phyloP scores from a whole-genome alignment of 345 rosid species.

The Euphorbia lathyris region DNA sequence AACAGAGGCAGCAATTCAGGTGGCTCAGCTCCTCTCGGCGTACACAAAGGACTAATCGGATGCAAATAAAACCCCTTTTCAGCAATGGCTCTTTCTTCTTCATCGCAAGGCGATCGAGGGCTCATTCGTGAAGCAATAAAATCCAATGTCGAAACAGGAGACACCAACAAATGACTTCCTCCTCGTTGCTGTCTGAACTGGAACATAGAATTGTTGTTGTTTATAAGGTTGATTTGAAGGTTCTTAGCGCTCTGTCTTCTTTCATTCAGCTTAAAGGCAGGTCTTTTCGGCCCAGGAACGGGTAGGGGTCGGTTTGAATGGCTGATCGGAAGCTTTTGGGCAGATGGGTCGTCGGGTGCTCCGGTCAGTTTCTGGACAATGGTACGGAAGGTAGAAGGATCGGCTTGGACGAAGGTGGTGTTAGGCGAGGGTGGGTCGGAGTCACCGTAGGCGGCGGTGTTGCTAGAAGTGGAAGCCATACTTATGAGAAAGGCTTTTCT shows the following conservation, averaged over 20 bases:
- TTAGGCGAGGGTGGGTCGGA: slow-evolving; percentile 49
- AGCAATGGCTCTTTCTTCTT: slow-evolving; percentile 51
- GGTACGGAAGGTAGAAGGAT: slow-evolving; percentile 77
- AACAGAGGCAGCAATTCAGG: slow-evolving; percentile 68
- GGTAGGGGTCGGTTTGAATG: slow-evolving; percentile 27
- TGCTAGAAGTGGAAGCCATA: slow-evolving; percentile 24
- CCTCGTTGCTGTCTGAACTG: slow-evolving; percentile 28
- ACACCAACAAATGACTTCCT: slow-evolving; percentile 32
- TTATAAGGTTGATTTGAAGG: slow-evolving; percentile 56
- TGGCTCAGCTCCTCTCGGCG: slow-evolving; percentile 49
- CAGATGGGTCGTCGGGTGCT: slow-evolving; percentile 45
- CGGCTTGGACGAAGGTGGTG: slow-evolving; percentile 88
- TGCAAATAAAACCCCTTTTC: slow-evolving; percentile 70
- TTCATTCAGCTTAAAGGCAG: slow-evolving; percentile 79
- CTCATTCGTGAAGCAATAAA: slow-evolving; percentile 39
- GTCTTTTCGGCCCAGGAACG: slow-evolving; percentile 36
- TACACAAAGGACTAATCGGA: slow-evolving; percentile 44
- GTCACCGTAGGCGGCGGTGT: slow-evolving; percentile 34
- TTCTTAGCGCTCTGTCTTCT: slow-evolving; percentile 62
- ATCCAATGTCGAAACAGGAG: slow-evolving; percentile 78
- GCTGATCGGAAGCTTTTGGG: slow-evolving; percentile 51
- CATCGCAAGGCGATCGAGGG: slow-evolving; percentile 33
- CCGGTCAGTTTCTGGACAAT: slow-evolving; percentile 91
- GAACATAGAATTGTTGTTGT: slow-evolving; percentile 26
- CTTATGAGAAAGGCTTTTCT: slow-evolving; percentile 4